These are phyloP conservation scores for Sparassis latifolia DNA, from an alignment of 1,284 basidiomycete genomes.

Conservation along the genomic window DNA sequence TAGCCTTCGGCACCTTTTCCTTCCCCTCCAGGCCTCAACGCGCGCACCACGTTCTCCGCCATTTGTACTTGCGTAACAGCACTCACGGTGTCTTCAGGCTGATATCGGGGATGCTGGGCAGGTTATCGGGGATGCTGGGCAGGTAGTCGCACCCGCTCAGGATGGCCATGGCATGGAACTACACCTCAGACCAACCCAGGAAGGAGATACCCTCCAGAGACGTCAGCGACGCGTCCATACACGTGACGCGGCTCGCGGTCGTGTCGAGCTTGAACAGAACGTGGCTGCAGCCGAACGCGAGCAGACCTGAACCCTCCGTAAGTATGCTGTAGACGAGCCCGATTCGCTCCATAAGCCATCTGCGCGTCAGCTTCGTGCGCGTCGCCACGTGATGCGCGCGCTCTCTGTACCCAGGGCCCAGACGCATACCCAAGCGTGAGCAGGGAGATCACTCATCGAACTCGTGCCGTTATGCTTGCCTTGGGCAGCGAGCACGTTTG, in stretches of 20 bases:
- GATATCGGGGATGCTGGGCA: conserved; percentile 85
- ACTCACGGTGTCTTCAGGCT: conserved; percentile 91
- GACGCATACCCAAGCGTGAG: conserved; percentile 97
- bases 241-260: conserved; percentile 68
- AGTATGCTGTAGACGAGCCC: conserved; percentile 89
- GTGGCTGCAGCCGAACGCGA: conserved; percentile 91
- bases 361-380: conserved; percentile 99
- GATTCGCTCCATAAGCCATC: conserved; percentile 79
- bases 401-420: conserved; percentile 79
- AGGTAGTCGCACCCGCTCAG: conserved; percentile 97
- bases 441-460: conserved; percentile 89
- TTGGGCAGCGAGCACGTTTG: conserved; percentile 68
- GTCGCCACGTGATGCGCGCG: conserved; percentile 78
- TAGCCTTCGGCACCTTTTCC: conserved; percentile 72
- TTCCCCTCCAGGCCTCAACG: conserved; percentile 79
- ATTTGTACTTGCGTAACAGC: conserved; percentile 83
- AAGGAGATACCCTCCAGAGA: conserved; percentile 67
- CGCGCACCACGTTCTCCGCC: conserved; percentile 83
- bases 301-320: conserved; percentile 96
- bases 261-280: conserved; percentile 85
- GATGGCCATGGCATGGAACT: conserved; percentile 95
- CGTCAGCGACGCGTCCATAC: conserved; percentile 38
- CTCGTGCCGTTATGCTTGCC: conserved; percentile 73
- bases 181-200: conserved; percentile 81
- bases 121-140: no score